Evolutionary conservation across 208 protist species (phyloP), one percentile per base, ranked within the genome.

Genomic region (Crithidia thermophila): DNA sequence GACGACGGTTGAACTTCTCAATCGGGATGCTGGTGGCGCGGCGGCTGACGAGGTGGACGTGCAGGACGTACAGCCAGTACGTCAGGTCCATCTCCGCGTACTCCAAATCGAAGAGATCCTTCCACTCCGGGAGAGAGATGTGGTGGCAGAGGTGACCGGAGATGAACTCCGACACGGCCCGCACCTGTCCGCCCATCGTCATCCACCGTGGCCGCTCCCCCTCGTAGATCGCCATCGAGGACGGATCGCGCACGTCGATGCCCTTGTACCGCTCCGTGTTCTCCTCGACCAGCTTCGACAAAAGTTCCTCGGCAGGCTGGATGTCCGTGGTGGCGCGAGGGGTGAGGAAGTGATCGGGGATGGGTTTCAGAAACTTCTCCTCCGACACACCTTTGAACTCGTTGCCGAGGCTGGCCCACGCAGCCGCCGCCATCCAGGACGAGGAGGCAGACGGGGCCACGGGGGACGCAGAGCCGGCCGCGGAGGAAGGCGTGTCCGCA

Each of bases 51-150:
- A 95, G 74, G 70, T 95, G 90, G 13, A 95, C 75, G 61, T 95
- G 90, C 39, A 95, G 64, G 21, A 95, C 86, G 60, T 93, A 95
- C n/a, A 95, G 75, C 86, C 87, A 95, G 52, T 93, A 95, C 4
- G 85, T 93, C 16, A 95, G 53, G 57, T 95, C 90, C 87, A 95
- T 94, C 84, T 95, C 87, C 5, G 85, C 84, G 71, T 93, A 91
- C 81, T 94, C 80, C 9, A 95, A 56, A 67, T 95, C 90, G 69
- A 95, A 94, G n/a, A 95, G 70, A 34, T 64, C 56, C 61, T 80
- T 84, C 88, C 90, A 95, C 77, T 90, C 87, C 4, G 77, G 77
- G 0, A 95, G 73, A 1, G 88, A 90, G 40, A 95, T 91, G 75
- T 95, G 90, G 42, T 95, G 90, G 65, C 86, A 91, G 9, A 95